These are phyloP conservation scores for Tylopilus orsonianus DNA, from an alignment of 1,284 basidiomycete species.

Conservation along the genomic window DNA sequence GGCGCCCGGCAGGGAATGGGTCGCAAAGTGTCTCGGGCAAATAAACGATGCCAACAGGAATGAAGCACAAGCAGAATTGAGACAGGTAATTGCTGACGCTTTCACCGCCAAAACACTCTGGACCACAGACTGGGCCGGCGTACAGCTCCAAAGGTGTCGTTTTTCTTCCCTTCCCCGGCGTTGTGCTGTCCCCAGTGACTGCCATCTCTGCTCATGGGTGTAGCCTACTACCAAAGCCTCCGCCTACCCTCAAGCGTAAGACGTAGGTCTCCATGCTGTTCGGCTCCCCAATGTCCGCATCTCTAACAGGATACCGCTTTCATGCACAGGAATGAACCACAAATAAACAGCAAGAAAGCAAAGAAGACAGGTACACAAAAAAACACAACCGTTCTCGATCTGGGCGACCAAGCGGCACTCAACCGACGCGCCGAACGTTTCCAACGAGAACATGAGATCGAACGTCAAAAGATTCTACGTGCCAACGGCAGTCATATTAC, in stretches of 20 bases:
- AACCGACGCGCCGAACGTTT: conserved; percentile 74
- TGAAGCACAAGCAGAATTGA: conserved; percentile 78
- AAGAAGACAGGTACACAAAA: conserved; percentile 61
- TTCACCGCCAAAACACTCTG: conserved; percentile 78
- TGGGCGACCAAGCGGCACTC: conserved; percentile 65
- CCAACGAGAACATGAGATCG: conserved; percentile 78
- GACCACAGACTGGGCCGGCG: conserved; percentile 84
- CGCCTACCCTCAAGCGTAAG: conserved; percentile 66
- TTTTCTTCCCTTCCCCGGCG: conserved; percentile 4
- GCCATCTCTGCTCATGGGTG: conserved; percentile 8
- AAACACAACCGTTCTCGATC: conserved; percentile 45
- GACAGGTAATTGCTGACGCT: conserved; percentile 84
- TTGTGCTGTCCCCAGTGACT: conserved; percentile 25
- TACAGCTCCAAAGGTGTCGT: conserved; percentile 75
- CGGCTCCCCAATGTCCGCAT: not conserved
- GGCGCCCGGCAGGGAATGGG: conserved; percentile 66
- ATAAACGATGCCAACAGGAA: conserved; percentile 74
- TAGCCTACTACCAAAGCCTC: conserved; percentile 68
- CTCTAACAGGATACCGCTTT: conserved; percentile 13
- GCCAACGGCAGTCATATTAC: conserved; percentile 33
- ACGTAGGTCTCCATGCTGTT: conserved; percentile 40
- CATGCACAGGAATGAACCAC: conserved; percentile 39
- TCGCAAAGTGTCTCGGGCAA: conserved; percentile 77
- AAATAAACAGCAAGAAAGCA: conserved; percentile 57
- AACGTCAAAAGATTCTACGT: conserved; percentile 57